A percentile compares a stretch with the other conserved stretches of the same genome.
Conservation (phyloP, 179 eudicot species). For the Carnegiea gigantea region DNA sequence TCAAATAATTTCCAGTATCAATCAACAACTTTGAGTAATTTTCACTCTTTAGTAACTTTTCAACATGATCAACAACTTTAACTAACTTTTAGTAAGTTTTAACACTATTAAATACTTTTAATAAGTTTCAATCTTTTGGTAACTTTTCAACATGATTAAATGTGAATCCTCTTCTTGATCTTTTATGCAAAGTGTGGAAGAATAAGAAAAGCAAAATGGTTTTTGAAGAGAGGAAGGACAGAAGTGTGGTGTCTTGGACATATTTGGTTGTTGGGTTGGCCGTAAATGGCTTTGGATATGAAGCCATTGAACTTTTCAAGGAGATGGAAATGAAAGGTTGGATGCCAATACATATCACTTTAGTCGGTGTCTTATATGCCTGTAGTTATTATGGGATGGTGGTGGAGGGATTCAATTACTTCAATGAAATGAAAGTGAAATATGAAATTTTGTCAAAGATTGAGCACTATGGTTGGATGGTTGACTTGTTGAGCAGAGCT, state of each 20-base stretch:
- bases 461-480: conserved; percentile 87
- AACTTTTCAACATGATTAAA: too few relatives aligned
- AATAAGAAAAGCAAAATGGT: conserved; percentile 56
- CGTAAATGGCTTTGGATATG: conserved; percentile 58
- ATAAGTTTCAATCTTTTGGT: too few relatives aligned
- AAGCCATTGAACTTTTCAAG: conserved; percentile 63
- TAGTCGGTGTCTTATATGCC: conserved; percentile 80
- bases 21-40: too few relatives aligned
- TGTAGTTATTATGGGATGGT: conserved; percentile 91
- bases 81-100: too few relatives aligned
- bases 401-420: conserved; percentile 62
- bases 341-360: conserved; percentile 64
- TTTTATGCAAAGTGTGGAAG: conserved; percentile 83
- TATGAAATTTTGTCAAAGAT: conserved; percentile 55
- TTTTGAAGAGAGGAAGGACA: conserved; percentile 56
- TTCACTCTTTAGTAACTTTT: too few relatives aligned
- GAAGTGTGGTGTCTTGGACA: conserved; percentile 81
- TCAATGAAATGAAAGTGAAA: conserved; percentile 48
- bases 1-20: too few relatives aligned
- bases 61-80: too few relatives aligned
- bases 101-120: too few relatives aligned
- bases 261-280: conserved; percentile 77
- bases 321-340: conserved; percentile 47
- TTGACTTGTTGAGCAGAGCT: conserved; percentile 72
- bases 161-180: conserved; percentile 60